A percentile compares a stretch with the other conserved stretches of the same genome.
Conservation (phyloP, 306 rosid species). For the Prunus armeniaca region DNA sequence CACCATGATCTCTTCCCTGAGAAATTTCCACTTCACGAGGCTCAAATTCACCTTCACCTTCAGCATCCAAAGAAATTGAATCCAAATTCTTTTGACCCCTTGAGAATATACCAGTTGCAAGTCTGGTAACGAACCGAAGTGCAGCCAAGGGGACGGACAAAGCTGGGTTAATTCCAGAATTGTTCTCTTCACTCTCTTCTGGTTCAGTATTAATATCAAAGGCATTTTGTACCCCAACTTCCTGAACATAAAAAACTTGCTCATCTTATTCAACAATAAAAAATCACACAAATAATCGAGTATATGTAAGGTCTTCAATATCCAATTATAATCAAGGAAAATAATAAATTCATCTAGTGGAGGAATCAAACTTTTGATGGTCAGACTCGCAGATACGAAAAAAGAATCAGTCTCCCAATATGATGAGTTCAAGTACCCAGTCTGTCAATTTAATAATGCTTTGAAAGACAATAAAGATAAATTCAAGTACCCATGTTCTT, state of each 20-base stretch:
- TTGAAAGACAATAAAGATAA: not conserved
- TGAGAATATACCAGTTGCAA: conserved; percentile 90
- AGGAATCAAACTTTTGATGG: conserved; percentile 22
- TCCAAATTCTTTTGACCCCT: conserved; percentile 63
- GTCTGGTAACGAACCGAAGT: conserved; percentile 69
- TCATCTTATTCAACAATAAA: conserved; percentile 21
- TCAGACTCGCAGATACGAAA: conserved; percentile 9
- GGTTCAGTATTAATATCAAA: conserved; percentile 46
- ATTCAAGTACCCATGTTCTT: not conserved
- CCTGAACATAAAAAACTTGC: conserved; percentile 48
- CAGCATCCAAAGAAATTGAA: conserved; percentile 42
- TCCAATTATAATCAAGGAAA: conserved; percentile 8
- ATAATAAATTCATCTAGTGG: conserved; percentile 11
- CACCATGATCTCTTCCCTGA: conserved; percentile 34
- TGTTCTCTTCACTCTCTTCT: conserved; percentile 60
- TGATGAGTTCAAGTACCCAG: conserved; percentile 6
- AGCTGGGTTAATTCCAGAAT: conserved; percentile 64
- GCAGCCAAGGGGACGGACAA: conserved; percentile 93
- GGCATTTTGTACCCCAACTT: conserved; percentile 49
- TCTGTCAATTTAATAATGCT: not conserved
- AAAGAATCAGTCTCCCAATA: not conserved
- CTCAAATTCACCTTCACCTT: conserved; percentile 41
- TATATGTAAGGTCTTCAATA: conserved; percentile 20
- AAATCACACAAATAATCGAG: conserved; percentile 12
- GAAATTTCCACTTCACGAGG: conserved; percentile 32